A percentile compares a stretch with the other conserved stretches of the same genome.
Conservation (phyloP, 2,329 filamentous ascomycete species). For the Hymenoscyphus occultus region DNA sequence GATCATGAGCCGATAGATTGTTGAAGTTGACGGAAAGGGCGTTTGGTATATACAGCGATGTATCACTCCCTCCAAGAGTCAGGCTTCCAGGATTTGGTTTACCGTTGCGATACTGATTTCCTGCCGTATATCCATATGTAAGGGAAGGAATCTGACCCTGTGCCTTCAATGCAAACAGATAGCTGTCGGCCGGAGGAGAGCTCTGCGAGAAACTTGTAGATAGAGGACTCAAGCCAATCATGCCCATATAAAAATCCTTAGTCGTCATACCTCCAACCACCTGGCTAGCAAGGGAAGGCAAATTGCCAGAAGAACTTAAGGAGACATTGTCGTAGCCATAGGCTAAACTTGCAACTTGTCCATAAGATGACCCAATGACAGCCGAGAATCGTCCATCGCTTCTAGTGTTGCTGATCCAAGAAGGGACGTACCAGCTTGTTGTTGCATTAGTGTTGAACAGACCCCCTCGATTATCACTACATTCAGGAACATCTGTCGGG, state of each 20-base stretch:
- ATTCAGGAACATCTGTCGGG: constrained; percentile 29
- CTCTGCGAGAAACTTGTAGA: constrained; percentile 24
- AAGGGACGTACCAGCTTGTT: constrained; percentile 36
- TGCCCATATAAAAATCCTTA: constrained; percentile 28
- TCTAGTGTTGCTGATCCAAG: constrained; percentile 6
- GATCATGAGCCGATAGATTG: constrained; percentile 37
- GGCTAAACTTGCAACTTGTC: constrained; percentile 17
- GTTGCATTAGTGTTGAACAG: constrained; percentile 39
- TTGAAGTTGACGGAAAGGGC: constrained; percentile 40
- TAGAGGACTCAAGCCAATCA: constrained; percentile 29
- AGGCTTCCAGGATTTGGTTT: constrained; percentile 26
- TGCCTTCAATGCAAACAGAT: constrained; percentile 40
- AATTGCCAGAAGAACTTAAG: constrained; percentile 15
- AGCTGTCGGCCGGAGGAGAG: constrained; percentile 32
- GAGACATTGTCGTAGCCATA: constrained; percentile 30
- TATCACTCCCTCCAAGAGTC: constrained; percentile 40
- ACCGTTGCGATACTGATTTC: constrained; percentile 39
- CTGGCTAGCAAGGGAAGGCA: constrained; percentile 25
- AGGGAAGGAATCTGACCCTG: constrained; percentile 40
- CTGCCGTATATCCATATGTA: constrained; percentile 45
- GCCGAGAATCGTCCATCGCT: constrained; percentile 20
- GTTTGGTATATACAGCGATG: constrained; percentile 41
- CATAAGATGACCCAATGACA: constrained; percentile 21
- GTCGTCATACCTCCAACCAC: constrained; percentile 35
- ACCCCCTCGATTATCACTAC: constrained; percentile 38